Evolutionary conservation across 1,284 basidiomycete species (phyloP), one percentile per base, ranked within the genome.

Genomic region (Marasmius sp.): DNA sequence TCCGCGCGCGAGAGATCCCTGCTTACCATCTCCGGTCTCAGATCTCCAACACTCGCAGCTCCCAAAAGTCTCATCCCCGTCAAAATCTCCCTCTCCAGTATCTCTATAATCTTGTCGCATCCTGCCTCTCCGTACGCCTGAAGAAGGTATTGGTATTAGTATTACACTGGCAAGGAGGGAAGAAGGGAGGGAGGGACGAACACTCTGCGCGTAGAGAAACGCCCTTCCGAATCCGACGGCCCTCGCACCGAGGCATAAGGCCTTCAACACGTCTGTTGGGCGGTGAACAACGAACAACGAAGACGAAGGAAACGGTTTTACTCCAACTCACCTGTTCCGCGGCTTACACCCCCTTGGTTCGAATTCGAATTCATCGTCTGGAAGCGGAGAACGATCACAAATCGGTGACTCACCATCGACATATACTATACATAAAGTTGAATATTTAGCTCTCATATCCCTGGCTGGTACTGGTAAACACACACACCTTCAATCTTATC

Each of bases 191-290:
- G 27, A 34, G 18, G 20, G 14, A 68, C 85, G 69, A 73, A 91
- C 90, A 69, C 91, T 92, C 77, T 96, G 93, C 1, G 93, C 93
- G 69, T 92, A 96, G n/a, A 97, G 79, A 81, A 97, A 95, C 0
- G 92, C 85, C 34, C 95, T 85, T 0, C 95, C 95, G 27, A 98
- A 79, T 1, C 96, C 95, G 6, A 97, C 94, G 4, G 92, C 94
- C 65, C 80, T 91, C 1, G 95, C 96, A 43, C 95, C 96, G 33
- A 98, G 80, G 67, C 94, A 96, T 1, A 98, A 76, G 0, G 95
- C 94, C 75, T 98, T 98, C 58, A 98, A 77, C 8, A 97, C 88
- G 73, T 96, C 94, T 82, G 62, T 22, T 34, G 18, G 20, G 48
- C 39, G 39, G 49, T 39, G 43, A 65, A 45, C 14, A 6, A 14